Base-by-base conservation (phyloP, 495 filamentous ascomycete genomes). In the Xylaria venustula region DNA sequence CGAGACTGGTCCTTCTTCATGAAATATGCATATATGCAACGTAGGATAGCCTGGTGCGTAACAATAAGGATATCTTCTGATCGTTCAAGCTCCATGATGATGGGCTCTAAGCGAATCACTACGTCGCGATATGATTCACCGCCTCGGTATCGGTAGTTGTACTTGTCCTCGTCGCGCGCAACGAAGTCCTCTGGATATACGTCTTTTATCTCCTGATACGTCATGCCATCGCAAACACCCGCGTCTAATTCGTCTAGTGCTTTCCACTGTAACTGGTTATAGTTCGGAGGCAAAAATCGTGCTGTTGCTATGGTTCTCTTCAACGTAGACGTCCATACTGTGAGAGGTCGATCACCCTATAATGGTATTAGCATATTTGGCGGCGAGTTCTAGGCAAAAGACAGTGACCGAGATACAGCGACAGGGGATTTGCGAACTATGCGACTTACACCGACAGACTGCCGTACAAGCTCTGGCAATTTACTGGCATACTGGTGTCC, bases 61-160 rank as follows among this genome's bases (percentile, higher is more conserved):
- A 98, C 92, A 68, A 98, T 97, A 56, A 98, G 88, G 62, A 98
- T 96, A 67, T 98, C 93, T 72, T 97, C 94, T 65, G 86, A 89
- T 56, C 94, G 86, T 74, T 98, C 94, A 45, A 98, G 79, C 68
- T 98, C 94, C 94, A 98, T 98, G 78, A 98, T 98, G 74, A 98
- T 98, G 48, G 94, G 94, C 68, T 98, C 94, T 0, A 98, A 87
- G 1, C 94, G 90, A 63, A 97, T 97, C 23, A 98, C 94, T 0
- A 98, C 93, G 71, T 98, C 94, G 54, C 94, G 91, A 73, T 98
- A 98, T 60, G 89, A 93, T 76, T 98, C 94, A 15, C 94, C 94
- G 61, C 93, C 94, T 1, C 93, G 89, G 75, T 98, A 98, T 53
- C 94, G 92, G 75, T 98, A 98, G 77, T 98, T 98, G 81, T 97